phyloP scores from a whole-genome alignment of 108 stramenopile species.

The Pseudonitzschia multiseries region DNA sequence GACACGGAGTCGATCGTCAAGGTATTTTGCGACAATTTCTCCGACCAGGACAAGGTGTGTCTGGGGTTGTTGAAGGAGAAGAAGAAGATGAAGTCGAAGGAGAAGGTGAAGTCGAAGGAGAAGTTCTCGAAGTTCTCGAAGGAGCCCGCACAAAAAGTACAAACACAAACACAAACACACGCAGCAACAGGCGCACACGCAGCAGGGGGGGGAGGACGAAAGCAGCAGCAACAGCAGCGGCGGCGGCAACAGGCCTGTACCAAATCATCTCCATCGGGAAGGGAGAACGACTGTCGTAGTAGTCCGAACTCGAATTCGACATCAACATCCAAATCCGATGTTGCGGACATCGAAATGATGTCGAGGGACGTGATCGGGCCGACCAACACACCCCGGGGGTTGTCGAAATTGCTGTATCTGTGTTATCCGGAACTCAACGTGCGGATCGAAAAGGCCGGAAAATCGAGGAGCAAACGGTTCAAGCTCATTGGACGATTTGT shows the following conservation, averaged over 20 bases:
- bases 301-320: no score
- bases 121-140: no score
- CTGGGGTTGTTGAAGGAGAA: conserved; percentile 25
- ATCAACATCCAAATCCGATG: no score
- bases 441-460: conserved; percentile 32
- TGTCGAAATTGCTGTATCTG: conserved; percentile 27
- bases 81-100: not conserved
- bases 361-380: conserved; percentile 7
- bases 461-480: conserved; percentile 9
- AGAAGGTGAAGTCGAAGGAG: not conserved
- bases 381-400: conserved; percentile 29
- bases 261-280: no score
- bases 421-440: conserved; percentile 34
- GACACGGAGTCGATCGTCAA: conserved; percentile 35
- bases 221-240: no score
- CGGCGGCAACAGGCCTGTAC: no score
- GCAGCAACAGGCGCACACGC: no score
- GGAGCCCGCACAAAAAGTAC: no score
- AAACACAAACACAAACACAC: no score
- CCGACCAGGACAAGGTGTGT: conserved; percentile 34
- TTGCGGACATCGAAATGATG: conserved; percentile 41
- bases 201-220: no score
- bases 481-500: conserved; percentile 37
- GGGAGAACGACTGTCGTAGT: no score
- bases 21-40: conserved; percentile 47